phyloP scores from a whole-genome alignment of 2,329 filamentous ascomycete genomes.

The Chrysosporium keratinophilum region DNA sequence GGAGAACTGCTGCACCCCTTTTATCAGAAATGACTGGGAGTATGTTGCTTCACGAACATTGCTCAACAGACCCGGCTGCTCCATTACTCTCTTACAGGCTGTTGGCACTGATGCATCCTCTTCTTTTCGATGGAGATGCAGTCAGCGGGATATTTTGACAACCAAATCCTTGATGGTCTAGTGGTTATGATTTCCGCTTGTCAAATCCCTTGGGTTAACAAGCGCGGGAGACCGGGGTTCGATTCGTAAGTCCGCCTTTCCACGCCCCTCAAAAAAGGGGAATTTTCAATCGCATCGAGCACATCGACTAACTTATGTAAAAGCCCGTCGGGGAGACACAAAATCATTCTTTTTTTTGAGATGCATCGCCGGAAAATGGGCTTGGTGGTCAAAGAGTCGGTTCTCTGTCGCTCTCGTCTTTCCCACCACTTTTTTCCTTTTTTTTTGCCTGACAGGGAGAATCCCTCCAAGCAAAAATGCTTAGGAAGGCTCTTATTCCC shows the following conservation, averaged over 20 bases:
- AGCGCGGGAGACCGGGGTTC: constrained; percentile 18
- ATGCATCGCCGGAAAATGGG: neutral
- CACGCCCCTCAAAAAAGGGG: neutral
- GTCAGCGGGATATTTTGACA: neutral
- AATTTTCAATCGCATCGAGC: neutral
- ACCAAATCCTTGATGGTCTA: constrained; percentile 9
- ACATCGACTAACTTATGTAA: neutral
- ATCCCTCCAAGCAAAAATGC: too few relatives aligned
- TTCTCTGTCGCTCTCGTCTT: neutral
- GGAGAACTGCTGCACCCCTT: neutral
- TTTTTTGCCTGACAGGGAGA: neutral
- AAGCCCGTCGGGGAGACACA: neutral
- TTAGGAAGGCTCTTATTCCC: too few relatives aligned
- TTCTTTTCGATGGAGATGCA: too few relatives aligned
- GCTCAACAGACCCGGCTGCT: too few relatives aligned
- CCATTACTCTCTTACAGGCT: too few relatives aligned
- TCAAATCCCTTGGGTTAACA: constrained; percentile 9
- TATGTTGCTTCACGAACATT: neutral
- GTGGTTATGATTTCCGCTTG: constrained; percentile 11
- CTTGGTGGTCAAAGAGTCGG: neutral
- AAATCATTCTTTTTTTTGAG: neutral
- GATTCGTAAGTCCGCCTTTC: constrained; percentile 4
- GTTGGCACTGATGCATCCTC: too few relatives aligned
- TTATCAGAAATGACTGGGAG: neutral
- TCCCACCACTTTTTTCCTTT: neutral